Conservation (phyloP, 495 filamentous ascomycete species). For the Penicillium egyptiacum region DNA sequence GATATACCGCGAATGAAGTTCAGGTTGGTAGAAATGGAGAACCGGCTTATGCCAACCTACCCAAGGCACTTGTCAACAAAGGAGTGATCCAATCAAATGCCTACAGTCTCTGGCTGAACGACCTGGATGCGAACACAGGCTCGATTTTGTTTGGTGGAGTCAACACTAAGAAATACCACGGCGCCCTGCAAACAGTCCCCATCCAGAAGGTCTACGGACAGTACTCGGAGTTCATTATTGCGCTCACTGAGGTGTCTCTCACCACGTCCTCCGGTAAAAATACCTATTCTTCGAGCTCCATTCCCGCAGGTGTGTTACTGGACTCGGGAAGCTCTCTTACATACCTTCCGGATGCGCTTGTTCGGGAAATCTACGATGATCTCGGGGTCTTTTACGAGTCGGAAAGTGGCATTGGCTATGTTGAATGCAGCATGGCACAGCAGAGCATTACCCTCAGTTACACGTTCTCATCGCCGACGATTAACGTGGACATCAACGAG, state of each 20-base stretch:
- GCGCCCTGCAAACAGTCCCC: conserved; percentile 71
- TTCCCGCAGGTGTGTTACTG: conserved; percentile 67
- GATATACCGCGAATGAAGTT: conserved; percentile 82
- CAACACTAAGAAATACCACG: conserved; percentile 75
- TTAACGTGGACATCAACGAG: conserved; percentile 73
- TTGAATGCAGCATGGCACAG: conserved; percentile 69
- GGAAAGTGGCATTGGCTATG: conserved; percentile 54
- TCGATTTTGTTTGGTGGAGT: conserved; percentile 91
- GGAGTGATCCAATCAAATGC: conserved; percentile 75
- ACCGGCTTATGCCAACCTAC: conserved; percentile 73
- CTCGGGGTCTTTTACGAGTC: conserved; percentile 64
- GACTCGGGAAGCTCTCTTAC: conserved; percentile 91
- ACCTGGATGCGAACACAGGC: conserved; percentile 65
- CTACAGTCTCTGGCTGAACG: conserved; percentile 65
- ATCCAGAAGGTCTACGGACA: conserved; percentile 59
- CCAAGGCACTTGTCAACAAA: conserved; percentile 66
- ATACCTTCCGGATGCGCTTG: conserved; percentile 76
- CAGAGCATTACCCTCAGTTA: conserved; percentile 63
- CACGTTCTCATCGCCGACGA: conserved; percentile 64
- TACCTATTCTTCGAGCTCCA: conserved; percentile 53
- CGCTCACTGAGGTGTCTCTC: conserved; percentile 63
- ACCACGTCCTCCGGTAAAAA: conserved; percentile 40
- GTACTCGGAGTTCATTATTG: conserved; percentile 79
- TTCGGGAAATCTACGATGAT: conserved; percentile 59
- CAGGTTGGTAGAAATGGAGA: conserved; percentile 62